phyloP scores from a whole-genome alignment of 176 grass and related monocot genomes.

The Hordeum vulgare region MorexV3_pseudomolecules_assembly NC_058520.1:533410938-533411437 shows the following conservation, averaged over 20 bases:
- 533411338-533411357: constrained; percentile 95
- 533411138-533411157: constrained; percentile 86
- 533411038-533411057: neutral
- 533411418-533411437: neutral
- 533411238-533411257: neutral
- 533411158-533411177: constrained; percentile 96
- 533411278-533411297: constrained; percentile 99
- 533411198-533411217: constrained; percentile 13
- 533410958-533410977: neutral
- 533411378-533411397: neutral
- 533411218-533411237: neutral
- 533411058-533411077: constrained; percentile 63
- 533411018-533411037: too few relatives aligned
- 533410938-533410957: neutral
- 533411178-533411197: constrained; percentile 60
- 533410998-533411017: neutral
- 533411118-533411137: constrained; percentile 78
- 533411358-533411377: constrained; percentile 64
- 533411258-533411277: constrained; percentile 43
- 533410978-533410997: neutral
- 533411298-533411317: constrained; percentile 99
- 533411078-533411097: constrained; percentile 50
- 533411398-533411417: neutral
- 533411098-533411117: constrained; percentile 72
- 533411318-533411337: constrained; percentile 91